Base-by-base conservation (phyloP, 1,284 basidiomycete genomes). In the Xerocomus cyaneibrunnescens region DNA sequence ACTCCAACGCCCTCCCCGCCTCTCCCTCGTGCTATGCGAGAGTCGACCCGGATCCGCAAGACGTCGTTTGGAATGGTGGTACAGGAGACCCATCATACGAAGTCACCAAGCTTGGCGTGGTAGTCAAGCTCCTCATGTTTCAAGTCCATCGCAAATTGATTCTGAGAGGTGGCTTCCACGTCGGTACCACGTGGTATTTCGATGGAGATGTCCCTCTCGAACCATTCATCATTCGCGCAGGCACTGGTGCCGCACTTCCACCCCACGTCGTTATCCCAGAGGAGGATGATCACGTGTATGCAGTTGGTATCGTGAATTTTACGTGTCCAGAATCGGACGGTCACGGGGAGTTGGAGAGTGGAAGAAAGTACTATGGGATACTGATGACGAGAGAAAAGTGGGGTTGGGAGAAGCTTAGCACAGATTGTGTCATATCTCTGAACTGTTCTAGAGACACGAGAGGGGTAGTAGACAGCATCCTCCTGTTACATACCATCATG, bases 341-440 rank as follows among this genome's bases (percentile, higher is more conserved):
- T 6, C 21, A 42, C 5, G 57, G 31, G 16, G 28, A 32, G 28
- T 22, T 58, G 52, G n/a, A 34, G 21, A 2, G 36, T 9, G 56
- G 52, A 21, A 31, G 21, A 22, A 34, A 19, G 19, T 60, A 54
- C 38, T 21, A 54, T 31, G 56, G 58, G 6, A 10, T 58, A 13
- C 28, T 60, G 44, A 46, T 58, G 45, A n/a, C 4, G 37, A 41
- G 27, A 36, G 40, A 6, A 30, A 55, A 36, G 12, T 55, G 56
- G 55, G 58, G 58, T 3, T 58, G 58, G 57, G 21, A 39, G 32
- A 57, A 60, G n/a, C 58, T 54, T 3, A 44, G 45, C 23, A 53
- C 48, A 0, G 49, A 57, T 43, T 9, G 45, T 17, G 32, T 57
- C 34, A 27, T 46, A 31, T 43, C 42, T 19, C 19, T 57, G 30